Base-by-base conservation (phyloP, 257 asterid genomes). In the Cynanchum wilfordii region DNA sequence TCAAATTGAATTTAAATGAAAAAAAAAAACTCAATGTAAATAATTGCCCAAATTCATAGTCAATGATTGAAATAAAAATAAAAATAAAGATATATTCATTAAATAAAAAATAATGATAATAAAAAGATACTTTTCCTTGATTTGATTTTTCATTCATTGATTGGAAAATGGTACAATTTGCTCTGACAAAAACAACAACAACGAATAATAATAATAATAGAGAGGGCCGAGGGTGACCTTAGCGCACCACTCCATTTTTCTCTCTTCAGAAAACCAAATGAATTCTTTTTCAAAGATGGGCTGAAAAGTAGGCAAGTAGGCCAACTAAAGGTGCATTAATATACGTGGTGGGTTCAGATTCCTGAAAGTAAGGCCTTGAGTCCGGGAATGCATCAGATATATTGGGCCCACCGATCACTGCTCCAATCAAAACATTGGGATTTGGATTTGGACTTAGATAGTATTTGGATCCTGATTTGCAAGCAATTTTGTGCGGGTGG, bases 181-280 rank as follows among this genome's bases (percentile, higher is more conserved):
- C 5, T 51, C 55, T 70, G 58, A 13, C 47, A 69, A 51, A 22
- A 51, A 49, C 5, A 49, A 40, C 10, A 8, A 8, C 10, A 6
- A 42, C 8, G 7, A 8, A 42, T 42, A 42, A 42, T 8, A 42
- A 65, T 19, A 71, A 56, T 64, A 67, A 58, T 51, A 44, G 81
- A 77, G 86, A 84, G 88, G 94, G 96, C 86, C 94, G 86, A 84
- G 88, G 94, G 96, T 88, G 96, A 82, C 90, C 86, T 84, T 85
- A 24, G 94, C 90, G 76, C 86, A 85, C 95, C 95, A 87, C 96
- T 83, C 78, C 77, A 66, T 74, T 27, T 27, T 24, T 55, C 81
- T 73, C 81, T 54, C 75, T 59, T 62, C 54, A 58, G 50, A 73
- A 67, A 7, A 40, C n/a, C 7, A 25, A 64, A 20, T 27, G 5